Conservation (phyloP, 2,329 filamentous ascomycete species). For the Monilinia aucupariae region DNA sequence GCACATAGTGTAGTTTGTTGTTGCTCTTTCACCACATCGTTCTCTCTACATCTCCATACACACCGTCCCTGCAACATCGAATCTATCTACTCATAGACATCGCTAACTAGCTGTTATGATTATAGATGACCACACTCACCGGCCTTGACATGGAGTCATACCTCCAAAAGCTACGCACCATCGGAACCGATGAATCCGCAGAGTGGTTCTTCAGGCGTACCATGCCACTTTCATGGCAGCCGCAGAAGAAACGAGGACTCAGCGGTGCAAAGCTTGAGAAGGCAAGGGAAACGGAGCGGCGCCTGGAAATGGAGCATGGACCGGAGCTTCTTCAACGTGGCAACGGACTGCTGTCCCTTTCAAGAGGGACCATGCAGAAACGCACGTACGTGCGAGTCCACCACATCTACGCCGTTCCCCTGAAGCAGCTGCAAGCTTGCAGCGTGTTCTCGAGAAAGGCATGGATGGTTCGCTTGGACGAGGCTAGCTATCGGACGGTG, state of each 20-base stretch:
- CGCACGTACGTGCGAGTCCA: not conserved
- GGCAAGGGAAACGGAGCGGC: not conserved
- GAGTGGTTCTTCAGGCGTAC: not conserved
- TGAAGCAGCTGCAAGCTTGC: not conserved
- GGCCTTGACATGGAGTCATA: not conserved
- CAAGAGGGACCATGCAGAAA: not conserved
- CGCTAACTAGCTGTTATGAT: not conserved
- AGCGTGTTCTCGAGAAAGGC: not conserved
- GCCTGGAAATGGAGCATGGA: not conserved
- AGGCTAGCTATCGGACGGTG: not conserved
- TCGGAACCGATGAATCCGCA: not conserved
- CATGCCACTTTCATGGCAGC: not conserved
- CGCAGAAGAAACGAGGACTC: not conserved
- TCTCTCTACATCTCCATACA: not conserved
- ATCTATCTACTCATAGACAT: accelerated
- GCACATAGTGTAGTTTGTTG: not conserved
- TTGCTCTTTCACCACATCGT: not conserved
- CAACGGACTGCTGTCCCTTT: not conserved
- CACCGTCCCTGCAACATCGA: no score
- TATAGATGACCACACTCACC: not conserved
- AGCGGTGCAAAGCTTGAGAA: not conserved
- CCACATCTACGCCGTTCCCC: conserved; percentile 5
- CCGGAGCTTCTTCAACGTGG: not conserved
- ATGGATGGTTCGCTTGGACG: not conserved
- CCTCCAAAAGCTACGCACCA: not conserved